Evolutionary conservation across 257 asterid species (phyloP).

Genomic region (Nicotiana undulata): DNA sequence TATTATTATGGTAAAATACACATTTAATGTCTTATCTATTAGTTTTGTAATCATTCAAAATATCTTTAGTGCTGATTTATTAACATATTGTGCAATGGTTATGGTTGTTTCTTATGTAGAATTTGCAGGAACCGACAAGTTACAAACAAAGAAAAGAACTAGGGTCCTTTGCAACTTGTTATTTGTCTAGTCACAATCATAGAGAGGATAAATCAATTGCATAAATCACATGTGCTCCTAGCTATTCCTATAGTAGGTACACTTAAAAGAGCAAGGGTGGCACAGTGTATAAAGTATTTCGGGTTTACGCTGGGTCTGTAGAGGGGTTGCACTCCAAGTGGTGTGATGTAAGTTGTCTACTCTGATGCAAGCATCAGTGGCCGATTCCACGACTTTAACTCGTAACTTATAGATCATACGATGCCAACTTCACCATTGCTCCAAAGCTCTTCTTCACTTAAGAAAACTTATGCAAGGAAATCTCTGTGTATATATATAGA

Average conservation of each 20-base stretch:
- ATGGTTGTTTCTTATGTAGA: not conserved
- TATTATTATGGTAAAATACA: not conserved
- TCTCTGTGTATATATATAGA: no score
- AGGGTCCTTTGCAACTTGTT: not conserved
- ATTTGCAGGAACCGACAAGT: not conserved
- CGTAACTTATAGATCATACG: fast-evolving
- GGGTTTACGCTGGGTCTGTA: no score
- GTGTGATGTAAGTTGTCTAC: no score
- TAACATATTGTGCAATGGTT: not conserved
- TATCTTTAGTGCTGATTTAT: not conserved
- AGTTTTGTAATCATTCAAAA: not conserved
- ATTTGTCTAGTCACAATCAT: not conserved
- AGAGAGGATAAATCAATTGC: not conserved
- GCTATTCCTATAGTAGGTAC: not conserved
- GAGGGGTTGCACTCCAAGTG: no score
- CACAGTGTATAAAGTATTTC: no score
- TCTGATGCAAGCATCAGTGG: no score
- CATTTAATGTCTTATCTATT: not conserved
- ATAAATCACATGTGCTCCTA: not conserved
- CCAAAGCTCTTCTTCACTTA: no score
- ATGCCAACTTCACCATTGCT: no score
- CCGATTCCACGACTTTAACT: no score
- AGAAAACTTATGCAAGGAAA: no score
- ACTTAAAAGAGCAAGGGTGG: no score
- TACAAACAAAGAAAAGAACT: not conserved